Conservation (phyloP, 306 rosid genomes). For the Pterocarpus macrocarpus region DNA sequence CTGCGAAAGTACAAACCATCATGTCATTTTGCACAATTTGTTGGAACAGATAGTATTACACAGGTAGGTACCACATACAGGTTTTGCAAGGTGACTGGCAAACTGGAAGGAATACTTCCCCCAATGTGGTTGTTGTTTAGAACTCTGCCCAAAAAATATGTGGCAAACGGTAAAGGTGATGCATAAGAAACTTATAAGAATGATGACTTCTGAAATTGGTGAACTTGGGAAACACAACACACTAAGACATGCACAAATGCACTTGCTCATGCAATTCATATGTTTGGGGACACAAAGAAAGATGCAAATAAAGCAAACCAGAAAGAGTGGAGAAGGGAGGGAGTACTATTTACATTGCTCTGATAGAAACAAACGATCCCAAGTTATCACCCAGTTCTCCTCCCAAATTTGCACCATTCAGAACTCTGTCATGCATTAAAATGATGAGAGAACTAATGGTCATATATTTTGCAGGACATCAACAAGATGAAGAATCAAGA, state of each 20-base stretch:
- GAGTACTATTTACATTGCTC: conserved; percentile 66
- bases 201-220: conserved; percentile 10
- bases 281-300: conserved; percentile 9
- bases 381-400: conserved; percentile 84
- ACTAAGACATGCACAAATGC: background rate
- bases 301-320: conserved; percentile 22
- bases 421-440: conserved; percentile 57
- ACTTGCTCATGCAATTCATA: conserved; percentile 17
- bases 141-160: conserved; percentile 64
- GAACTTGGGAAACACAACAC: conserved; percentile 19
- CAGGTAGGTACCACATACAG: conserved; percentile 64
- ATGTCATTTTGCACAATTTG: conserved; percentile 47
- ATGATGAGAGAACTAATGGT: conserved; percentile 40
- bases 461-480: conserved; percentile 21
- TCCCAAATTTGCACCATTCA: conserved; percentile 88
- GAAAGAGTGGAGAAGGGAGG: conserved; percentile 27
- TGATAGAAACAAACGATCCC: conserved; percentile 70
- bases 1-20: conserved; percentile 65
- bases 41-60: conserved; percentile 38
- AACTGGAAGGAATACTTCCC: conserved; percentile 83
- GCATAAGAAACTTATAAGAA: conserved; percentile 29
- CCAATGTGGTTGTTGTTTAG: conserved; percentile 93
- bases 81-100: conserved; percentile 78
- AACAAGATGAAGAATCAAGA: conserved; percentile 20
- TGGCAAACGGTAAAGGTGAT: conserved; percentile 39